Evolutionary conservation across 2,329 filamentous ascomycete genomes (phyloP).

Genomic region (Pyricularia pennisetigena): DNA sequence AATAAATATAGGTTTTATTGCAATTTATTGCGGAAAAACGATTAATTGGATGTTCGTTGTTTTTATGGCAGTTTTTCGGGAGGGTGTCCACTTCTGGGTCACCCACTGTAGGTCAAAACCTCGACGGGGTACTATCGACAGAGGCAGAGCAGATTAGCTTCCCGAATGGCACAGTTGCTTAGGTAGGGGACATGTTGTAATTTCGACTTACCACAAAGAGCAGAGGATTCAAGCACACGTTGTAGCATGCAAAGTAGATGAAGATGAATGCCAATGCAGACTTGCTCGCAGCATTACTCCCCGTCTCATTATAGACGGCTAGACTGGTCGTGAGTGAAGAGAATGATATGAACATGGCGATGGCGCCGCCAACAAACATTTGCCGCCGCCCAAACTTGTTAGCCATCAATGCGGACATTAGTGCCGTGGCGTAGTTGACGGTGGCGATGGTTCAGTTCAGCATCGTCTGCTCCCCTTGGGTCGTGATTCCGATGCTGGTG

Average conservation of each 20-base stretch:
- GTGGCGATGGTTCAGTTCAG: background rate
- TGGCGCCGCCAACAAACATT: slow-evolving; percentile 1
- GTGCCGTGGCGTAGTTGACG: background rate
- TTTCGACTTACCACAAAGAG: too few relatives aligned
- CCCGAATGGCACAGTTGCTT: too few relatives aligned
- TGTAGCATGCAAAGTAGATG: slow-evolving; percentile 2
- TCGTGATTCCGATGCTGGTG: background rate
- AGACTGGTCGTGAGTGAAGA: background rate
- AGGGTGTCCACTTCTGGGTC: too few relatives aligned
- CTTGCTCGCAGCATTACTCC: background rate
- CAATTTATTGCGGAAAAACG: too few relatives aligned
- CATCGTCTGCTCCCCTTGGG: background rate
- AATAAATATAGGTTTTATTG: too few relatives aligned
- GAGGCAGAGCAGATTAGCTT: too few relatives aligned
- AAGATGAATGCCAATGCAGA: background rate
- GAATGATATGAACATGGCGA: background rate
- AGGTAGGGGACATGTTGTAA: too few relatives aligned
- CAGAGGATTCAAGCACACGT: background rate
- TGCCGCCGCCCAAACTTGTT: background rate
- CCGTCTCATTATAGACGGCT: background rate
- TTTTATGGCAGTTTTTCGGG: too few relatives aligned
- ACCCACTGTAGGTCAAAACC: too few relatives aligned
- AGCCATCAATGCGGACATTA: background rate
- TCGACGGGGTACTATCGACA: too few relatives aligned
- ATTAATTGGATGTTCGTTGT: too few relatives aligned